Base-by-base conservation (phyloP, 805 yeast species). In the Scheffersomyces coipomensis region DNA sequence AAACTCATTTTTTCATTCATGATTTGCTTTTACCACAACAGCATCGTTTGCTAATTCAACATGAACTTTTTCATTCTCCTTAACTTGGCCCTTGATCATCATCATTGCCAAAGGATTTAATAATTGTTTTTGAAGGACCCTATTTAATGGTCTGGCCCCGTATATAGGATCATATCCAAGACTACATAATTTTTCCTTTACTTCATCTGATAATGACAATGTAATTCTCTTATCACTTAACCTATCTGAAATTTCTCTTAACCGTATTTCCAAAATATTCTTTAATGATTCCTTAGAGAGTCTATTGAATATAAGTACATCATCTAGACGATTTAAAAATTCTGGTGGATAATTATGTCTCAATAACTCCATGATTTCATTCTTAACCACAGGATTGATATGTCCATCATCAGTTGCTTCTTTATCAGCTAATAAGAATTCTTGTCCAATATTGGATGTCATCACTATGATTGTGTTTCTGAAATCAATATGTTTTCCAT, bases 401-500 rank as follows among this genome's bases (percentile, higher is more conserved):
- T 60, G 64, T 8, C 88, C 88, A 39, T 79, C 78, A 8, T 80
- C 82, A 24, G 71, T 71, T n/a, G 79, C 64, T 21, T 67, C 66
- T 27, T 66, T 73, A 51, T 87, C 96, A 18, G 81, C 72, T 31
- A 89, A 64, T 49, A 93, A 72, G 31, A 86, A 76, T 47, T 90
- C 97, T 62, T 93, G 98, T 7, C 99, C 99, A 52, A 93, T 87
- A 61, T 91, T 91, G 2, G 96, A 87, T 0, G 99, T 91, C 96
- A 91, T 88, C 11, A 93, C 95, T 53, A 91, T 88, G 40, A 91
- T 85, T 0, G 98, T 88, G 61, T 93, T 93, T 49, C 90, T 79
- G 79, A 91, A 91, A 60, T 93, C 97, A 35, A 93, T 88, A 49
- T 84, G 85, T 43, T 89, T 87, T 22, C 99, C 99, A 55, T 89